phyloP scores from a whole-genome alignment of 306 rosid genomes.

The Canavalia ensiformis region DNA sequence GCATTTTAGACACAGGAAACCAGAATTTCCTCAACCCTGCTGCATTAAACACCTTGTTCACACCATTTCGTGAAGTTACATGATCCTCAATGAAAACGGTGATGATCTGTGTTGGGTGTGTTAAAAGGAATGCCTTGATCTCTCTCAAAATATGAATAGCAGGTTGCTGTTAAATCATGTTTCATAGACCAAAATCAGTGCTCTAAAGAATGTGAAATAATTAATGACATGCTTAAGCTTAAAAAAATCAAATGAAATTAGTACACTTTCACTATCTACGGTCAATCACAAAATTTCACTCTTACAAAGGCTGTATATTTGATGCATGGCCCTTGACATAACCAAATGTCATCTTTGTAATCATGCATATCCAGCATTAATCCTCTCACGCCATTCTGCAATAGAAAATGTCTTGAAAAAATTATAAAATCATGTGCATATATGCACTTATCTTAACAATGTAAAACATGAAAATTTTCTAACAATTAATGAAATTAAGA shows the following conservation, averaged over 20 bases:
- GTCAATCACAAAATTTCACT: not conserved
- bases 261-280: slow-evolving; percentile 1
- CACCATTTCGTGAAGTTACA: slow-evolving; percentile 66
- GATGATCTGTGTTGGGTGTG: slow-evolving; percentile 68
- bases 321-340: slow-evolving; percentile 46
- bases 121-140: slow-evolving; percentile 54
- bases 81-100: slow-evolving; percentile 83
- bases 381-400: slow-evolving; percentile 54
- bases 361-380: slow-evolving; percentile 51
- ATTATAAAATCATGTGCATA: not conserved
- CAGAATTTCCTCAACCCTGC: slow-evolving; percentile 59
- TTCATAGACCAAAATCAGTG: not conserved
- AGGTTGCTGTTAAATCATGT: slow-evolving; percentile 63
- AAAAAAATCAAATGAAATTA: slow-evolving; percentile 6
- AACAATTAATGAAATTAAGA: not conserved
- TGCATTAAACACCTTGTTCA: slow-evolving; percentile 65
- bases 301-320: slow-evolving; percentile 50
- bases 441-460: not conserved
- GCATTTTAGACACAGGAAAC: slow-evolving; percentile 72
- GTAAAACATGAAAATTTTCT: not conserved
- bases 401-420: not conserved
- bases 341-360: slow-evolving; percentile 40
- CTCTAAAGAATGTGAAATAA: slow-evolving; percentile 1
- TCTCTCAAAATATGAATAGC: slow-evolving; percentile 67
- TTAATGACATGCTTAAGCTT: not conserved